Base-by-base conservation (phyloP, 2,329 filamentous ascomycete species). In the Setomelanomma holmii region DNA sequence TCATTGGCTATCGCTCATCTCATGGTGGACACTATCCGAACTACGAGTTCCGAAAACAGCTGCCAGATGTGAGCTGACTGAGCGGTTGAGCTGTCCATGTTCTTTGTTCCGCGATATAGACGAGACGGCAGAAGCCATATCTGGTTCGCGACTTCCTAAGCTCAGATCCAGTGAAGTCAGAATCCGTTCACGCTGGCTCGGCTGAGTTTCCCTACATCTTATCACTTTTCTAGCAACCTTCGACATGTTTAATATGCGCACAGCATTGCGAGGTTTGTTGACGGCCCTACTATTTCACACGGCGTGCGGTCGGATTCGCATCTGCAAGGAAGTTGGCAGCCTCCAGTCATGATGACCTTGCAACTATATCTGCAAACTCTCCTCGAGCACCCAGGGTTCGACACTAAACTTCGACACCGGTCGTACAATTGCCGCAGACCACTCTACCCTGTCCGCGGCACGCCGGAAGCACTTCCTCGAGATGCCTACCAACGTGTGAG, bases 361-460 rank as follows among this genome's bases (percentile, higher is more conserved):
- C 34, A n/a, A n/a, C 34, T n/a, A 36, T n/a, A n/a, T 10, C 34
- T 36, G 34, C 34, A 17, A n/a, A 36, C 34, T 7, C 34, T n/a
- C 12, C 14, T n/a, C 38, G 22, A 19, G 38, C 5, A 19, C 12
- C 12, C 38, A 33, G 16, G 24, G 19, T 27, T 11, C 23, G 14
- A 4, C 27, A 12, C 30, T 19, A 40, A n/a, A 12, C 22, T 33
- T 38, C 27, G 43, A 22, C 35, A 30, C n/a, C 34, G 14, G 48
- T 39, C 19, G 45, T 38, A 40, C 30, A 14, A 40, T 16, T 38
- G 11, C 45, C 27, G 21, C 22, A 39, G 40, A 27, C 8, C 34
- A 11, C 33, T 21, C n/a, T 45, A 23, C 45, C 49, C 48, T 52
- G 48, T 36, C n/a, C 30, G 45, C 49, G 39, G 49, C 52, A 44